Percentiles rank a stretch among this genome's conserved stretches.
Conservation (phyloP, 345 rosid genomes). For the Boechera retrofracta region DNA sequence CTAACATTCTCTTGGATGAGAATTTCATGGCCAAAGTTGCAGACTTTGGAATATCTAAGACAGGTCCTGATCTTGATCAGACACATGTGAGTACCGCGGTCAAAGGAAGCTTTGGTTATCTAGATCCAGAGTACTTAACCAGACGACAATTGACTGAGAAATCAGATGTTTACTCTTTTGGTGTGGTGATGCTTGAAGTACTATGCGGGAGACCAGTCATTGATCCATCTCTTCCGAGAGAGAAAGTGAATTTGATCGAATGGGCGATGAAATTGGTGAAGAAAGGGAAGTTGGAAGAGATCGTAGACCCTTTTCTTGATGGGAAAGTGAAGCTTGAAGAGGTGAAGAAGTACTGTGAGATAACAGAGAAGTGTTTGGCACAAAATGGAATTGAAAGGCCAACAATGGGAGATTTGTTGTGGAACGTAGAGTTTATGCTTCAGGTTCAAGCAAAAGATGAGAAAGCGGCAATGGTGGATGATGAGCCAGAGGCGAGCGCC, state of each 20-base stretch:
- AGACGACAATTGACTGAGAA: conserved; percentile 63
- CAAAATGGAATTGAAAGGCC: conserved; percentile 57
- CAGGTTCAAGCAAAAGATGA: conserved; percentile 52
- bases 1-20: conserved; percentile 70
- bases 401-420: conserved; percentile 68
- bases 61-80: conserved; percentile 70
- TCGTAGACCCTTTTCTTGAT: conserved; percentile 54
- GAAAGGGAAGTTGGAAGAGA: conserved; percentile 53
- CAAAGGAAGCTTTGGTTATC: conserved; percentile 76
- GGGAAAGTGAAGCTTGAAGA: conserved; percentile 57
- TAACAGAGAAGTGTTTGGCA: conserved; percentile 68
- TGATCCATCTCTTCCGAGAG: conserved; percentile 62
- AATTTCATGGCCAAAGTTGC: conserved; percentile 77
- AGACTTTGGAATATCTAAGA: conserved; percentile 72
- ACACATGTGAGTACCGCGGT: conserved; percentile 81
- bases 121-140: conserved; percentile 68
- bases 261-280: conserved; percentile 56
- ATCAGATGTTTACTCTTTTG: conserved; percentile 74
- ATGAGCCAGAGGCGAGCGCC: conserved; percentile 41
- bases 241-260: conserved; percentile 59
- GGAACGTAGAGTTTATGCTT: conserved; percentile 74
- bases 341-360: conserved; percentile 56
- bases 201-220: conserved; percentile 65
- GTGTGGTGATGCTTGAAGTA: conserved; percentile 72
- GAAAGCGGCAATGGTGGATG: conserved; percentile 39